Conservation (phyloP, 2,329 filamentous ascomycete species). For the Annulohypoxylon truncatum region DNA sequence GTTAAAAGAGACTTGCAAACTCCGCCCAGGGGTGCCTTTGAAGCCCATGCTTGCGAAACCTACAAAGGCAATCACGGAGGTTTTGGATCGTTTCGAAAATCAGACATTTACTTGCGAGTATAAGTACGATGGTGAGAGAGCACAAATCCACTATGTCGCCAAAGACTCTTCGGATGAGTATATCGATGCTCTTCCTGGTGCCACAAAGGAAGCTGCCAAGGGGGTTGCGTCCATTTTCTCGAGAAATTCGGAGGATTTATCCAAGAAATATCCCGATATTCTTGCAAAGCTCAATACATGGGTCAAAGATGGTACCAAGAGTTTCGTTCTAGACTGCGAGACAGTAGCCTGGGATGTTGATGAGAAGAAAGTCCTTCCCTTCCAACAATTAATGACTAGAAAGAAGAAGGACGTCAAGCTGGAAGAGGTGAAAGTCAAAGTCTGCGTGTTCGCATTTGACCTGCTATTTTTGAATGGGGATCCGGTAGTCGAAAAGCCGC, state of each 20-base stretch:
- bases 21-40: constrained; percentile 91
- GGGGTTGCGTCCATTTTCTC: constrained; percentile 96
- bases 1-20: constrained; percentile 84
- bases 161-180: constrained; percentile 80
- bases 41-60: constrained; percentile 99
- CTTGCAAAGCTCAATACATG: constrained; percentile 87
- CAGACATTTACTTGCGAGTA: constrained; percentile 98
- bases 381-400: constrained; percentile 97
- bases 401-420: constrained; percentile 97
- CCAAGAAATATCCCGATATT: constrained; percentile 97
- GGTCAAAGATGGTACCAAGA: constrained; percentile 90
- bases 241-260: constrained; percentile 94
- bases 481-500: constrained; percentile 85
- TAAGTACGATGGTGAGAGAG: constrained; percentile 97
- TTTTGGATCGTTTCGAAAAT: constrained; percentile 93
- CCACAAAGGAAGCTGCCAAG: constrained; percentile 72
- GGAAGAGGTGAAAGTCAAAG: constrained; percentile 95
- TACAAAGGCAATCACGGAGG: constrained; percentile 97
- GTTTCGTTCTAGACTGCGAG: constrained; percentile 98
- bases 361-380: constrained; percentile 95
- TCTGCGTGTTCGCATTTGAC: constrained; percentile 97
- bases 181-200: constrained; percentile 68
- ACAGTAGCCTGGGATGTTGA: constrained; percentile 96
- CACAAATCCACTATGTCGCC: constrained; percentile 97
- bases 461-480: constrained; percentile 93